These are phyloP conservation scores for Bondarzewia mesenterica DNA, from an alignment of 1,284 basidiomycete genomes.

Conservation along the genomic window DNA sequence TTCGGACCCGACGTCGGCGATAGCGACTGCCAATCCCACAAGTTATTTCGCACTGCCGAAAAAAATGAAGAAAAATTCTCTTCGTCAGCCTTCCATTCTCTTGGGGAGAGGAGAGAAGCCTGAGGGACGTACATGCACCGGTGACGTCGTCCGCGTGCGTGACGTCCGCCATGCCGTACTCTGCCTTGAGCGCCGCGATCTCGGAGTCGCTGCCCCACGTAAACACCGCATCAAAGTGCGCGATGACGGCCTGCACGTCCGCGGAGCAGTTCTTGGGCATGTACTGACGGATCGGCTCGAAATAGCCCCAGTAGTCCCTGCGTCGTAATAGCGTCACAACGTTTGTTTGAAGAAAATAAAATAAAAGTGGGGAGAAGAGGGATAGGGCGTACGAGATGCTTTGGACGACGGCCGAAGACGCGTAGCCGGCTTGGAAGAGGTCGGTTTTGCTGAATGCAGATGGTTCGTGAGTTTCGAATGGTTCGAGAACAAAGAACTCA, in stretches of 20 bases:
- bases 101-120: neutral
- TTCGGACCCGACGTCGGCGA: slow-evolving; percentile 35
- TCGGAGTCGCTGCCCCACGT: slow-evolving; percentile 31
- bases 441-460: slow-evolving; percentile 44
- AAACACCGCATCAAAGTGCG: slow-evolving; percentile 53
- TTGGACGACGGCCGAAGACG: slow-evolving; percentile 66
- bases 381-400: slow-evolving; percentile 43
- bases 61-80: slow-evolving; percentile 2
- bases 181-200: slow-evolving; percentile 43
- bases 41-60: slow-evolving; percentile 43
- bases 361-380: neutral
- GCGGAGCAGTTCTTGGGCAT: slow-evolving; percentile 71
- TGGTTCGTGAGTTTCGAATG: too few relatives aligned
- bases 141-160: slow-evolving; percentile 62
- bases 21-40: slow-evolving; percentile 48
- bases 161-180: slow-evolving; percentile 50
- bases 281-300: slow-evolving; percentile 57
- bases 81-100: neutral
- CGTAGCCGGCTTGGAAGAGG: slow-evolving; percentile 60
- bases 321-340: too few relatives aligned
- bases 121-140: slow-evolving; percentile 35
- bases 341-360: too few relatives aligned
- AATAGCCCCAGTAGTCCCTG: slow-evolving; percentile 62
- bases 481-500: neutral
- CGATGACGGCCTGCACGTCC: slow-evolving; percentile 59